These are phyloP conservation scores for Aureobasidium melanogenum DNA, from an alignment of 2,329 filamentous ascomycete genomes.

Conservation along the genomic window DNA sequence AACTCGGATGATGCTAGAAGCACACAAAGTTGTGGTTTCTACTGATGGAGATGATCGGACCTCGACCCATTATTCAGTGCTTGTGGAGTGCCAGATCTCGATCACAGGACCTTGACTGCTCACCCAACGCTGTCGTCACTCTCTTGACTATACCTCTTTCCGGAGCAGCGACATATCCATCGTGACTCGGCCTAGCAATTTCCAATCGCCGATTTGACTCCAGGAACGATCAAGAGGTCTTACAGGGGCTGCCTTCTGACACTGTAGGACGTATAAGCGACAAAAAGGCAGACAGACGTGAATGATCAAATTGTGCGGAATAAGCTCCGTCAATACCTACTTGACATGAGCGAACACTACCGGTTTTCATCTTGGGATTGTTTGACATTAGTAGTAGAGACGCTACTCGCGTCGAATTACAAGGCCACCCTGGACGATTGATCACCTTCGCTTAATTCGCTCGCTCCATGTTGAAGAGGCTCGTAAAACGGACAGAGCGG, in stretches of 20 bases:
- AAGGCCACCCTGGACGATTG: neutral
- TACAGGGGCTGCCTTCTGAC: neutral
- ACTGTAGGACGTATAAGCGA: neutral
- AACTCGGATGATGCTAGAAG: too few relatives aligned
- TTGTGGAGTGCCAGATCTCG: neutral
- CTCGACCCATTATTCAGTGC: neutral
- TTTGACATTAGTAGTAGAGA: neutral
- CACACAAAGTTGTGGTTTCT: too few relatives aligned
- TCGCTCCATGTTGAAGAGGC: neutral
- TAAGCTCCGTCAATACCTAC: neutral
- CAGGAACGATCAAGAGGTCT: neutral
- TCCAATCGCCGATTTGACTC: too few relatives aligned
- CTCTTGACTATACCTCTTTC: neutral
- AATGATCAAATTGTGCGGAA: neutral
- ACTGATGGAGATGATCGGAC: neutral
- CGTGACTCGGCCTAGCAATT: too few relatives aligned
- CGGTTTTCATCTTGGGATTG: neutral
- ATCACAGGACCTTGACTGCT: neutral
- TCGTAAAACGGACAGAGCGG: neutral
- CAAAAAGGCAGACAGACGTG: too few relatives aligned
- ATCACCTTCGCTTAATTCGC: neutral
- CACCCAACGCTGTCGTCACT: too few relatives aligned
- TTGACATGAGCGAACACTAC: neutral
- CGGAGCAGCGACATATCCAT: neutral
- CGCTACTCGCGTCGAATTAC: neutral